Evolutionary conservation across 1,284 basidiomycete species (phyloP).

Genomic region (Pseudozyma pruni): DNA sequence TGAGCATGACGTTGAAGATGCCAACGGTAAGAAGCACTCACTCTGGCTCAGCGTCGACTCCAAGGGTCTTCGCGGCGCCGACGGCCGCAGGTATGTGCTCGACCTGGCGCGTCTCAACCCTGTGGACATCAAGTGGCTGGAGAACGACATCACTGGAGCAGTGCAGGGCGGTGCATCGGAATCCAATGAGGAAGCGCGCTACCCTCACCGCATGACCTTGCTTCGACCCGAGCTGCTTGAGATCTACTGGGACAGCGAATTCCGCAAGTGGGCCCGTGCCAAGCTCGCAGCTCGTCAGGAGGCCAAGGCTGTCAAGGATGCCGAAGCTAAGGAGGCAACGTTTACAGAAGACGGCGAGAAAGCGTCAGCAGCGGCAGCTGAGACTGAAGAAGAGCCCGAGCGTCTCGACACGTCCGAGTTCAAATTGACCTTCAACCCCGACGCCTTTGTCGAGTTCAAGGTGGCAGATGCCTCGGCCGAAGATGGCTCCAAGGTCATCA

Average conservation of each 20-base stretch:
- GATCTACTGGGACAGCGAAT: constrained; percentile 71
- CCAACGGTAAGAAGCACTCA: constrained; percentile 69
- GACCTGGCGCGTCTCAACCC: constrained; percentile 72
- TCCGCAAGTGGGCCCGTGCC: constrained; percentile 72
- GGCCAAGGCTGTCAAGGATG: constrained; percentile 39
- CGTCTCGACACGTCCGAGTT: constrained; percentile 69
- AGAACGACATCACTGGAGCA: constrained; percentile 70
- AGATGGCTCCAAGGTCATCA: constrained; percentile 48
- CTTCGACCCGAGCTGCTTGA: constrained; percentile 74
- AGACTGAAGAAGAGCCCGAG: constrained; percentile 49
- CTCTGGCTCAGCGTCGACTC: constrained; percentile 73
- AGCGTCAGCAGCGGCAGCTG: constrained; percentile 21
- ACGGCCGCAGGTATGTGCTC: constrained; percentile 73
- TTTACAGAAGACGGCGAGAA: constrained; percentile 24
- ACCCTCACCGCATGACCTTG: constrained; percentile 72
- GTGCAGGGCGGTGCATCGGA: constrained; percentile 52
- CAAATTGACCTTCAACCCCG: constrained; percentile 73
- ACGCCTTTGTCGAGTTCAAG: constrained; percentile 71
- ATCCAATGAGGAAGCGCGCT: constrained; percentile 49
- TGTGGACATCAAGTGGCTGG: constrained; percentile 73
- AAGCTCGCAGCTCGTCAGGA: constrained; percentile 67
- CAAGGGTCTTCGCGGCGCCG: constrained; percentile 73
- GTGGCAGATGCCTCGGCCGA: constrained; percentile 39
- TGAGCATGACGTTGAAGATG: constrained; percentile 71
- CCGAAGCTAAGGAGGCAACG: constrained; percentile 37